Evolutionary conservation across 768 basidiomycete species (phyloP).

Genomic region (Lactifluus volemus): DNA sequence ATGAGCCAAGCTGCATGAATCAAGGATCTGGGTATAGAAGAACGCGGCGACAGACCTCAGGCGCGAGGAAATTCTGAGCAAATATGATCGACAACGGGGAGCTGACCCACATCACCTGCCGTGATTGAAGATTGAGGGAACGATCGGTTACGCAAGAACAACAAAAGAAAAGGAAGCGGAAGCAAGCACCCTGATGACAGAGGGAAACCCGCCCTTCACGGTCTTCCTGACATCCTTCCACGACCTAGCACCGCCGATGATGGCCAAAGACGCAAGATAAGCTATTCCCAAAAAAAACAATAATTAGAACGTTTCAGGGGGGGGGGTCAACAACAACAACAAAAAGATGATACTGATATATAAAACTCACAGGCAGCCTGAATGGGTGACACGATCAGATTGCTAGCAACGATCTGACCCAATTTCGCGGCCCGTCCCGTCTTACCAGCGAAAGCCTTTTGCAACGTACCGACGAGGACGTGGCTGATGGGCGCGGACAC

Average conservation of each 20-base stretch:
- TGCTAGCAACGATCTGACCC: conserved; percentile 67
- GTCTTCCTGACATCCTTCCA: conserved; percentile 55
- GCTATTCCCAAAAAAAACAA: conserved; percentile 34
- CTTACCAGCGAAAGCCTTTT: conserved; percentile 70
- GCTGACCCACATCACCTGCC: conserved; percentile 69
- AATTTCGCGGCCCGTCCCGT: conserved; percentile 54
- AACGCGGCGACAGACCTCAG: conserved; percentile 43
- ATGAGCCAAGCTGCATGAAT: background rate
- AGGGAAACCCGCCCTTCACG: conserved; percentile 63
- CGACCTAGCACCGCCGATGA: conserved; percentile 74
- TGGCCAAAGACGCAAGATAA: conserved; percentile 70
- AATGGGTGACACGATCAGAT: conserved; percentile 68
- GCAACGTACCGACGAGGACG: conserved; percentile 59
- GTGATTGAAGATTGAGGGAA: background rate
- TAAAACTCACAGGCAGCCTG: conserved; percentile 50
- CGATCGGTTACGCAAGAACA: background rate
- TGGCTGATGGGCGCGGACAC: conserved; percentile 80
- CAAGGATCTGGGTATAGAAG: background rate
- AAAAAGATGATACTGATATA: too few relatives aligned
- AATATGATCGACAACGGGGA: conserved; percentile 66
- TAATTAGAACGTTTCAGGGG: too few relatives aligned
- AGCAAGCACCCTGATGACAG: conserved; percentile 52
- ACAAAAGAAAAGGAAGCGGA: background rate
- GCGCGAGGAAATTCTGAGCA: conserved; percentile 73
- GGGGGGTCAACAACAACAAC: too few relatives aligned